Base-by-base conservation (phyloP, 805 yeast species). In the Lachancea lanzarotensis region DNA sequence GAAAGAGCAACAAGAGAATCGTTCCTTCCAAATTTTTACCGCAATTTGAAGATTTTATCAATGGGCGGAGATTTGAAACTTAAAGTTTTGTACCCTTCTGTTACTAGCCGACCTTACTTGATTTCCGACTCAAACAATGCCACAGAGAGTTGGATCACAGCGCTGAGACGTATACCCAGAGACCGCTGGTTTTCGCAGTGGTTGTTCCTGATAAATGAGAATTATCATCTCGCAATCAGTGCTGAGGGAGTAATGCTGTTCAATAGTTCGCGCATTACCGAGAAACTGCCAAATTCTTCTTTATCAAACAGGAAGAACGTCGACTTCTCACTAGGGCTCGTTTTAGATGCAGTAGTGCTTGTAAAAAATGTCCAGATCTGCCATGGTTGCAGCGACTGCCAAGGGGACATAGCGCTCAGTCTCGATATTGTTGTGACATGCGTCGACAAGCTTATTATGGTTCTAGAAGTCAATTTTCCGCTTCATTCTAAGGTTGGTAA, bases 21-120 rank as follows among this genome's bases (percentile, higher is more conserved):
- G 9, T 58, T 57, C 46, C 40, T 59, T 9, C 53, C 63, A 9
- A 59, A 56, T 35, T 51, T 41, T 22, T 57, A 60, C 30, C 53
- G 48, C 22, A 45, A 48, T 30, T 50, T 60, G 59, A 55, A 52
- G 25, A 53, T 60, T 26, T 41, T 56, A 11, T 42, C 53, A 38
- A 49, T 58, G 35, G 62, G 58, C 42, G 41, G 51, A 13, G 50
- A 47, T 42, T 39, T 51, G 29, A 46, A 45, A 7, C 41, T 55
- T 1, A 47, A 47, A 12, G 50, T 51, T 3, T 59, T 59, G 25
- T 50, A 54, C 19, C 65, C 65, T 8, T 52, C 50, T 38, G 48
- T 42, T 25, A 50, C 51, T 18, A 57, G 55, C 41, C 50, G 48
- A 17, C 57, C 59, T 26, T 29, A 46, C 19, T 33, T 45, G 33